phyloP scores from a whole-genome alignment of 805 yeast genomes.

The Candida sonorensis region DNA sequence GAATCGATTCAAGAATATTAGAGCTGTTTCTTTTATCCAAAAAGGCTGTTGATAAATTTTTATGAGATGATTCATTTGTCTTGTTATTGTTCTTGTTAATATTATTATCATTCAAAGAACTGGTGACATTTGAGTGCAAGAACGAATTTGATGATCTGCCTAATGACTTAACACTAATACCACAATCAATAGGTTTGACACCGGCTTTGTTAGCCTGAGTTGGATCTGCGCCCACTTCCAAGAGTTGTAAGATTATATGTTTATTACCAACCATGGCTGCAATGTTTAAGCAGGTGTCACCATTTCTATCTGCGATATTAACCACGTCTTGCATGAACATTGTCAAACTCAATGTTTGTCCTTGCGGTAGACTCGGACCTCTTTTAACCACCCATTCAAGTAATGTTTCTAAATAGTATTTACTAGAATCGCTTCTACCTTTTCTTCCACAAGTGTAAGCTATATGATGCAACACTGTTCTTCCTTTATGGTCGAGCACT shows the following conservation, averaged over 20 bases:
- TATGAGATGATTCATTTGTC: background rate
- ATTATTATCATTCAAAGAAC: background rate
- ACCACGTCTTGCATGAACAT: slow-evolving; percentile 64
- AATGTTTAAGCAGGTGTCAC: slow-evolving; percentile 91
- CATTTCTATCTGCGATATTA: slow-evolving; percentile 86
- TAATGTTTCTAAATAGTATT: slow-evolving; percentile 65
- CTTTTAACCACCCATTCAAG: slow-evolving; percentile 71
- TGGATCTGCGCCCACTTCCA: slow-evolving; percentile 86
- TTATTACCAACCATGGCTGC: slow-evolving; percentile 85
- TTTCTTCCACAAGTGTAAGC: slow-evolving; percentile 72
- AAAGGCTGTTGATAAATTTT: background rate
- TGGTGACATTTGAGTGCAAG: too few species aligned
- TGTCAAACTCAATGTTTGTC: slow-evolving; percentile 42
- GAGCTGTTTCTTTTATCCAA: slow-evolving; percentile 22
- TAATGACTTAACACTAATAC: slow-evolving; percentile 40
- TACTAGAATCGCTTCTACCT: slow-evolving; percentile 64
- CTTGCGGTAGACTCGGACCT: slow-evolving; percentile 36
- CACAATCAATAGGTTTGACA: slow-evolving; percentile 80
- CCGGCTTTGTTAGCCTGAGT: slow-evolving; percentile 78
- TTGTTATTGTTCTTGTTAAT: background rate
- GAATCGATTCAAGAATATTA: slow-evolving; percentile 45
- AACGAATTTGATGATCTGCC: too few species aligned
- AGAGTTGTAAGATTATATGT: slow-evolving; percentile 68
- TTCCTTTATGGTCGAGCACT: slow-evolving; percentile 57
- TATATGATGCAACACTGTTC: slow-evolving; percentile 84